Conservation (phyloP, 2,329 filamentous ascomycete species). For the Trichoderma simmonsii region DNA sequence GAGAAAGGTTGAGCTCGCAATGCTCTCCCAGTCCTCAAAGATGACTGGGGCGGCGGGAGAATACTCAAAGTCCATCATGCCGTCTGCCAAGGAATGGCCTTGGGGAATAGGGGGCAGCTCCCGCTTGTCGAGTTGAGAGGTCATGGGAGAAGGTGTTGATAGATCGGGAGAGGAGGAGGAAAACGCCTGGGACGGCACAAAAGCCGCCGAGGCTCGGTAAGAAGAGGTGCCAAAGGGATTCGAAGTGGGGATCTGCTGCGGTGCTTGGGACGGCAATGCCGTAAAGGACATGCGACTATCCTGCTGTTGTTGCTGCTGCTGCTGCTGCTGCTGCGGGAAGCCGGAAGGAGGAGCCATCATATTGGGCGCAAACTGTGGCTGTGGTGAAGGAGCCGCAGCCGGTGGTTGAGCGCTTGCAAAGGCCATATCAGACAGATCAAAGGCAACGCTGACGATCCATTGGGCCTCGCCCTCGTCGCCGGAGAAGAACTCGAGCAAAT, state of each 20-base stretch:
- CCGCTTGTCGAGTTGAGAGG: slow-evolving; percentile 34
- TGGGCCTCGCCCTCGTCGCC: slow-evolving; percentile 55
- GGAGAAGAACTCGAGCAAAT: slow-evolving; percentile 63
- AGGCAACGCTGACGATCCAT: slow-evolving; percentile 56
- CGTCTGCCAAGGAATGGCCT: slow-evolving; percentile 27
- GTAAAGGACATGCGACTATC: slow-evolving; percentile 32
- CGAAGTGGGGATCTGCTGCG: slow-evolving; percentile 21
- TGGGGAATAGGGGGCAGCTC: slow-evolving; percentile 34
- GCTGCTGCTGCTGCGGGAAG: slow-evolving; percentile 6
- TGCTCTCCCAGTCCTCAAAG: slow-evolving; percentile 43
- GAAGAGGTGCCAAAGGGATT: slow-evolving; percentile 22
- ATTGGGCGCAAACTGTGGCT: slow-evolving; percentile 20
- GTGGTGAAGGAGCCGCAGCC: slow-evolving; percentile 21
- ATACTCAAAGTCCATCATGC: slow-evolving; percentile 45
- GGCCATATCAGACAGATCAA: slow-evolving; percentile 52
- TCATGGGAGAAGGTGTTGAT: slow-evolving; percentile 31
- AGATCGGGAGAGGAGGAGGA: slow-evolving; percentile 34
- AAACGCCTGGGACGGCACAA: slow-evolving; percentile 25
- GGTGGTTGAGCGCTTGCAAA: slow-evolving; percentile 29
- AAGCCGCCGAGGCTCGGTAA: slow-evolving; percentile 27
- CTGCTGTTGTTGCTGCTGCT: not conserved
- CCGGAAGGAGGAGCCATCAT: slow-evolving; percentile 4
- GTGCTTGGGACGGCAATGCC: slow-evolving; percentile 33
- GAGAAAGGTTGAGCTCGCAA: slow-evolving; percentile 35
- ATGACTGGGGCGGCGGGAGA: slow-evolving; percentile 34